phyloP scores from a whole-genome alignment of 2,329 filamentous ascomycete genomes.

The Monilinia fructigena region DNA sequence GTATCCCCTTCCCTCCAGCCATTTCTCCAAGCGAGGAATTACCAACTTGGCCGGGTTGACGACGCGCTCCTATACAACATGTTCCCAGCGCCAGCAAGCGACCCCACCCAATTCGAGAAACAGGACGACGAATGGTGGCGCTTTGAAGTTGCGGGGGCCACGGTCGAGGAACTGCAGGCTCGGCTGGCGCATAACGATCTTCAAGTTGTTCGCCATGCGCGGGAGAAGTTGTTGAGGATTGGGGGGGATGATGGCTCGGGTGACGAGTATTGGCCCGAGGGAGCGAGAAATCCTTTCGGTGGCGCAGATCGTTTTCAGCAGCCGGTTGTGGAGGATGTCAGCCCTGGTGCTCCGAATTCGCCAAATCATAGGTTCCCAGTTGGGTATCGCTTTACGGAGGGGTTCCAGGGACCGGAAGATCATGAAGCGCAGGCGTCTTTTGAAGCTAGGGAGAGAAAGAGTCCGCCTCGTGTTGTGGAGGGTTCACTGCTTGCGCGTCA shows the following conservation, averaged over 20 bases:
- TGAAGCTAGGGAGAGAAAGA: too few relatives aligned
- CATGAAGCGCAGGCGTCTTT: too few relatives aligned
- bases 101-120: background rate
- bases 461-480: too few relatives aligned
- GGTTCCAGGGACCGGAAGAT: background rate
- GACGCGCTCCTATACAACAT: fast-evolving
- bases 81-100: background rate
- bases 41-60: too few relatives aligned
- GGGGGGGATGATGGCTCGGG: background rate
- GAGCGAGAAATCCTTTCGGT: background rate
- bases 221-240: background rate
- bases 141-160: background rate
- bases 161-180: background rate
- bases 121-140: slow-evolving; percentile 1
- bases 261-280: background rate
- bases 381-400: background rate
- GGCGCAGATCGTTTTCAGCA: fast-evolving
- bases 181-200: background rate
- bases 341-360: background rate
- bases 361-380: background rate
- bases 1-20: background rate
- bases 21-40: too few relatives aligned
- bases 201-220: fast-evolving
- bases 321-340: background rate
- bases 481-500: too few relatives aligned